A percentile compares a stretch with the other conserved stretches of the same genome.
phyloP scores from a whole-genome alignment of 2,329 filamentous ascomycete genomes.

The Colletotrichum karsti region DNA sequence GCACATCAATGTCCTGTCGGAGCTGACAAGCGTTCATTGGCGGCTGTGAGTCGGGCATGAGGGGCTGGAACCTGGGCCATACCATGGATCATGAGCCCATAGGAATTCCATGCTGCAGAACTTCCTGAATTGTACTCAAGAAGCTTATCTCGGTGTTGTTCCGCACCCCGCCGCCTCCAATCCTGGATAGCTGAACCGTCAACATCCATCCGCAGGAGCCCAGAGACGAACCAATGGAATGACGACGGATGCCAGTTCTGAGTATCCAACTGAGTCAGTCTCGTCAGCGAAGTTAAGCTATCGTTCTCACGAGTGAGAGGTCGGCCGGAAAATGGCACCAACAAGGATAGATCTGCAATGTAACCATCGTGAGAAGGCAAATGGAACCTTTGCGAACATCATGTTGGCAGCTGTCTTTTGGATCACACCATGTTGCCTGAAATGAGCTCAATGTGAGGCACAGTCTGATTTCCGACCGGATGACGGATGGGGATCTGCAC shows the following conservation, averaged over 20 bases:
- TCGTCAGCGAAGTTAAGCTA: too few species aligned
- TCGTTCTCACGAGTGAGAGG: background rate
- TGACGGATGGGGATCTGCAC: background rate
- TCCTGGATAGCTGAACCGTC: background rate
- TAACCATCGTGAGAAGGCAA: background rate
- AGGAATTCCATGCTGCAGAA: background rate
- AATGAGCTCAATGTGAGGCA: background rate
- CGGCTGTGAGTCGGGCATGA: background rate
- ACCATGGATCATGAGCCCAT: background rate
- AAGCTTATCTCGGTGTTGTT: background rate
- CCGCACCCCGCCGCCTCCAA: accelerated
- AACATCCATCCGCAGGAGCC: background rate
- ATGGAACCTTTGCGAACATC: background rate
- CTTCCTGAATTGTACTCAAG: background rate
- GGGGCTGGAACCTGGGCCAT: background rate
- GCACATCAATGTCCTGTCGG: background rate
- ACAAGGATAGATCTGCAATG: background rate
- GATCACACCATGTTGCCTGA: background rate
- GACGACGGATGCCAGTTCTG: too few species aligned
- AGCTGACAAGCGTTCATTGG: background rate
- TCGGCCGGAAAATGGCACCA: background rate
- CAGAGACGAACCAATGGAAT: background rate
- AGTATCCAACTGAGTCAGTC: too few species aligned
- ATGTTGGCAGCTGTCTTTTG: background rate
- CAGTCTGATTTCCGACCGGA: background rate